Conservation (phyloP, 169 alveolate genomes). For the Plasmodium knowlesi region DNA sequence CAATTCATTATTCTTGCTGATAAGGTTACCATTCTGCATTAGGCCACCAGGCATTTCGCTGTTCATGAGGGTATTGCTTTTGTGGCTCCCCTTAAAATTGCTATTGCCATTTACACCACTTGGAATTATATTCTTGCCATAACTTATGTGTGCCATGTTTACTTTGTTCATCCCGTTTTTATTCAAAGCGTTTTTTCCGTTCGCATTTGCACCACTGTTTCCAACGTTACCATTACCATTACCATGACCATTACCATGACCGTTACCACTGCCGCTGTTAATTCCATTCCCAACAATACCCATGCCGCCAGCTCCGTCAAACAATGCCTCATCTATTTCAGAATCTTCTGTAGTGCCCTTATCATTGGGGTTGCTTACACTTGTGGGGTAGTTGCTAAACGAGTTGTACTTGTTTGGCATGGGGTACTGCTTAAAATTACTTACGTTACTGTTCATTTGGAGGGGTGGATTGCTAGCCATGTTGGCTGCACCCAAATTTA, state of each 20-base stretch:
- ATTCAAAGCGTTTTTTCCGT: slow-evolving; percentile 3
- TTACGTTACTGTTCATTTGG: slow-evolving; percentile 23
- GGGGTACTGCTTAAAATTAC: neutral
- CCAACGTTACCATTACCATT: too few relatives aligned
- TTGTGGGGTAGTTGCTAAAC: slow-evolving; percentile 5
- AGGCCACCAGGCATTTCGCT: neutral
- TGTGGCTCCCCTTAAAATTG: slow-evolving; percentile 13
- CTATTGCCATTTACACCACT: neutral
- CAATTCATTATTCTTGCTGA: neutral
- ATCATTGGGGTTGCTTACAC: slow-evolving; percentile 12
- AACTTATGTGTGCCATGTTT: slow-evolving; percentile 3
- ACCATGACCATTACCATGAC: too few relatives aligned
- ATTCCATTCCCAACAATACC: neutral
- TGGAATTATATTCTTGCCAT: slow-evolving; percentile 4
- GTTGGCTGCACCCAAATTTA: slow-evolving; percentile 2
- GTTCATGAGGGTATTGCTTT: neutral
- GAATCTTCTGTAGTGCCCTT: neutral
- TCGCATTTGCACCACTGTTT: neutral
- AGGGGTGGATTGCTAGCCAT: neutral
- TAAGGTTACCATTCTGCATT: slow-evolving; percentile 1
- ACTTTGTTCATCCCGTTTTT: slow-evolving; percentile 9
- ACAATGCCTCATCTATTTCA: slow-evolving; percentile 5
- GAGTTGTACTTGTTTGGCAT: slow-evolving; percentile 21
- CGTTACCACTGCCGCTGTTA: too few relatives aligned
- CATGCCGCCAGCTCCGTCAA: slow-evolving; percentile 1